Base-by-base conservation (phyloP, 1,284 basidiomycete species). In the Fomitopsis betulina region DNA sequence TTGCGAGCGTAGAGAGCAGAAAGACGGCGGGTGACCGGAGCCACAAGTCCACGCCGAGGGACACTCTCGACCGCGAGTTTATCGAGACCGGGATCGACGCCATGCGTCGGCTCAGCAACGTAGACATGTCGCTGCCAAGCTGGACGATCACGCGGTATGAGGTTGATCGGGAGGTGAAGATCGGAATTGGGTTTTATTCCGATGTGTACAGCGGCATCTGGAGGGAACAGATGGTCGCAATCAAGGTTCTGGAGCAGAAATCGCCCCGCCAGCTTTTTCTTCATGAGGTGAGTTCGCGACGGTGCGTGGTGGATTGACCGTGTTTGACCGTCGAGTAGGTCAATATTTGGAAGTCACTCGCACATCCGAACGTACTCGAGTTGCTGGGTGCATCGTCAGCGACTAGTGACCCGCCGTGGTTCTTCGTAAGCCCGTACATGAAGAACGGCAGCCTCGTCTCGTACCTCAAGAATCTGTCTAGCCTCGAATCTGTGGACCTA, bases 101-200 rank as follows among this genome's bases (percentile, higher is more conserved):
- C 55, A 73, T 74, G 71, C 73, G 73, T 64, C 73, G 80, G 60
- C 60, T 83, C 62, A 78, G 76, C 59, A 68, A 68, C 13, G 53
- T 60, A 1, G 71, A 70, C 47, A 62, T 71, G 17, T 75, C 76
- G 54, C 69, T 90, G 32, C 87, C 89, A 0, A 80, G 76, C 61
- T 90, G 88, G 88, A 89, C 87, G 2, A 90, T 90, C 64, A 91
- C 87, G 12, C 66, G 82, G 55, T 87, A 85, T 63, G 87, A 89
- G 70, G 79, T 89, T 21, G 81, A 84, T 62, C 76, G 82, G 3
- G 84, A 85, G 54, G 70, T 74, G 61, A 83, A 83, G 70, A 83
- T 90, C 60, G 86, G 87, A 3, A 65, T 82, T 17, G 87, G 88
- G 0, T 85, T 81, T 73, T 87, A 89, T 71, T 85, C 84, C 21